Evolutionary conservation across 768 basidiomycete species (phyloP).

Genomic region (Termitomyces sp.): DNA sequence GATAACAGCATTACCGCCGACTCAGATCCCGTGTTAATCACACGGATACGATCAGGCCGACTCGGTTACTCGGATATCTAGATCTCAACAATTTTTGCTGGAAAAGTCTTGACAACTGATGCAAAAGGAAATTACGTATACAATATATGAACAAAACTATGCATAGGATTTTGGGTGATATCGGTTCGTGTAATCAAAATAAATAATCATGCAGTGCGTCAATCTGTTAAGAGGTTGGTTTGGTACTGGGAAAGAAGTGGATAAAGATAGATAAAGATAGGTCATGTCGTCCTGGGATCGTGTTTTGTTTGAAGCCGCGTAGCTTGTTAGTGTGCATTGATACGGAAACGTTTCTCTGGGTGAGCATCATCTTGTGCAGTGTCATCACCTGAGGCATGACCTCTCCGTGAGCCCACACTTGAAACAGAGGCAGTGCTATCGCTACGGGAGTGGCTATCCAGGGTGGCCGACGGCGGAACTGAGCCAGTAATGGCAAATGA

Average conservation of each 20-base stretch:
- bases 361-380: constrained; percentile 19
- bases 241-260: not conserved
- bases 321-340: constrained; percentile 10
- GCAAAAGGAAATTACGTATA: not conserved
- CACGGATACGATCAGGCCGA: constrained; percentile 9
- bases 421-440: constrained; percentile 36
- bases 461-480: constrained; percentile 1
- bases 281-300: not conserved
- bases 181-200: not conserved
- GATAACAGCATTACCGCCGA: not conserved
- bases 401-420: constrained; percentile 34
- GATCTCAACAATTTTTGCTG: not conserved
- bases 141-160: not conserved
- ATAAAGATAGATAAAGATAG: constrained; percentile 8
- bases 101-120: too few species aligned
- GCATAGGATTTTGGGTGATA: not conserved
- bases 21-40: not conserved
- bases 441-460: constrained; percentile 10
- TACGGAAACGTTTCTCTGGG: constrained; percentile 29
- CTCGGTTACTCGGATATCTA: not conserved
- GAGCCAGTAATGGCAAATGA: constrained; percentile 19
- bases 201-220: not conserved
- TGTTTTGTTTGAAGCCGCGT: not conserved
- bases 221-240: not conserved
- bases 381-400: constrained; percentile 32